Evolutionary conservation across 2,329 filamentous ascomycete genomes (phyloP).

Genomic region (Fusarium dimerum): DNA sequence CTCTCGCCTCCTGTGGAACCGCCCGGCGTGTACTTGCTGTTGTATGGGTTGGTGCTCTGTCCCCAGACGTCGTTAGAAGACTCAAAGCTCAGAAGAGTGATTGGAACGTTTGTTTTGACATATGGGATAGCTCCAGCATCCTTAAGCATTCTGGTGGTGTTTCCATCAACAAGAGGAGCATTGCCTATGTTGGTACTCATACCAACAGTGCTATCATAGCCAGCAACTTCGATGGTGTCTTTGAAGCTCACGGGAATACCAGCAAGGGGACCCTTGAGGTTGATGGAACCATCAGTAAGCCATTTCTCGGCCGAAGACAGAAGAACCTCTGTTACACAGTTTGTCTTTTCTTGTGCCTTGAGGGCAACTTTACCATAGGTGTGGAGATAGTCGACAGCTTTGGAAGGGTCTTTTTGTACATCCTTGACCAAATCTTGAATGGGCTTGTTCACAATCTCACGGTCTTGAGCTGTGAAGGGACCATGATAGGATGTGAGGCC

Average conservation of each 20-base stretch:
- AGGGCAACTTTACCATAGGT: slow-evolving; percentile 86
- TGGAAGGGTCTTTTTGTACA: slow-evolving; percentile 68
- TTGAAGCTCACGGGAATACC: slow-evolving; percentile 88
- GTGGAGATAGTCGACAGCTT: slow-evolving; percentile 73
- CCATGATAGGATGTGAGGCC: slow-evolving; percentile 66
- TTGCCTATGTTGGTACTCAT: slow-evolving; percentile 75
- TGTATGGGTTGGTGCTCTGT: slow-evolving; percentile 78
- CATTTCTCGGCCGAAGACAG: slow-evolving; percentile 76
- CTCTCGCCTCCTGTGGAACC: slow-evolving; percentile 87
- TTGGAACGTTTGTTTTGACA: slow-evolving; percentile 88
- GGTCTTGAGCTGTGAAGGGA: slow-evolving; percentile 65
- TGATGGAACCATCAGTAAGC: slow-evolving; percentile 58
- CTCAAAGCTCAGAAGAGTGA: slow-evolving; percentile 85
- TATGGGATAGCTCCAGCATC: slow-evolving; percentile 88
- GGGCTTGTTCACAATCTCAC: slow-evolving; percentile 67
- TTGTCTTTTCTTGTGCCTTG: slow-evolving; percentile 82
- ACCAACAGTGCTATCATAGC: slow-evolving; percentile 80
- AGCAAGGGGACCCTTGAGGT: slow-evolving; percentile 79
- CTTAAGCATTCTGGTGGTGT: slow-evolving; percentile 75
- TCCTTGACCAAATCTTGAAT: slow-evolving; percentile 77
- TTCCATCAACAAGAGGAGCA: slow-evolving; percentile 66
- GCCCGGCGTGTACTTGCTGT: slow-evolving; percentile 79
- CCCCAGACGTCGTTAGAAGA: slow-evolving; percentile 81
- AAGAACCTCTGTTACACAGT: slow-evolving; percentile 87
- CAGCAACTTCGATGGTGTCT: slow-evolving; percentile 75